A percentile compares a stretch with the other conserved stretches of the same genome.
phyloP scores from a whole-genome alignment of 164 flowering plant species.

The Tetrastigma voinierianum region DNA sequence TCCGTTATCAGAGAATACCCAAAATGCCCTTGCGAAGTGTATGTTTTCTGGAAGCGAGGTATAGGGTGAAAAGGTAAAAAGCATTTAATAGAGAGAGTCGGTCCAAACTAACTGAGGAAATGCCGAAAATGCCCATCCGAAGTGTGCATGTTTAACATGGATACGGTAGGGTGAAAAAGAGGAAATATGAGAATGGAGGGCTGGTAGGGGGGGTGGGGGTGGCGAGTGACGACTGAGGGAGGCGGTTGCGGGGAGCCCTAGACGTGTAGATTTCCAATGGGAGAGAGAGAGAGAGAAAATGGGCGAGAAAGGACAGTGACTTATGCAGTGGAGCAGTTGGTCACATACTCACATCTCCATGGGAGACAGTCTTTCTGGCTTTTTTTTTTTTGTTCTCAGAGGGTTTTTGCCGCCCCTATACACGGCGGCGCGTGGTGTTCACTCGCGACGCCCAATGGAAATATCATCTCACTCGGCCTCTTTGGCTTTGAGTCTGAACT shows the following conservation, averaged over 20 bases:
- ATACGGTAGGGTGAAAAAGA: too few relatives aligned
- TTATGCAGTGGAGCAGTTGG: slow-evolving; percentile 32
- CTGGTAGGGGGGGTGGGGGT: slow-evolving; percentile 2
- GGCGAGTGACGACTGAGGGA: neutral
- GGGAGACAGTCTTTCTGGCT: slow-evolving; percentile 25
- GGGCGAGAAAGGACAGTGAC: neutral
- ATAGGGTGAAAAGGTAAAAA: too few relatives aligned
- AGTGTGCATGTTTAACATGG: neutral
- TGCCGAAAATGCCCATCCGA: neutral
- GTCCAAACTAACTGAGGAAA: neutral
- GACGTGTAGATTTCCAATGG: slow-evolving; percentile 7
- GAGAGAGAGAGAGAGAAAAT: slow-evolving; percentile 1
- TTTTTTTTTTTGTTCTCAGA: neutral
- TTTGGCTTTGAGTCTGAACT: too few relatives aligned
- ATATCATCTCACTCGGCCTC: too few relatives aligned
- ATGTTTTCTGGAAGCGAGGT: too few relatives aligned
- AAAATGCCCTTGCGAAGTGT: too few relatives aligned
- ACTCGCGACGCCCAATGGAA: too few relatives aligned
- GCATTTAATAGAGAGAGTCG: too few relatives aligned
- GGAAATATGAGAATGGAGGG: too few relatives aligned
- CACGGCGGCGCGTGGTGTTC: too few relatives aligned
- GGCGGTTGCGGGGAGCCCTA: slow-evolving; percentile 2
- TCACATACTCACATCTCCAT: slow-evolving; percentile 35
- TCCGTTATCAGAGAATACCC: too few relatives aligned
- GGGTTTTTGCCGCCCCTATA: neutral